phyloP scores from a whole-genome alignment of 2,329 filamentous ascomycete species.

The Diaporthe ampelina region DNA sequence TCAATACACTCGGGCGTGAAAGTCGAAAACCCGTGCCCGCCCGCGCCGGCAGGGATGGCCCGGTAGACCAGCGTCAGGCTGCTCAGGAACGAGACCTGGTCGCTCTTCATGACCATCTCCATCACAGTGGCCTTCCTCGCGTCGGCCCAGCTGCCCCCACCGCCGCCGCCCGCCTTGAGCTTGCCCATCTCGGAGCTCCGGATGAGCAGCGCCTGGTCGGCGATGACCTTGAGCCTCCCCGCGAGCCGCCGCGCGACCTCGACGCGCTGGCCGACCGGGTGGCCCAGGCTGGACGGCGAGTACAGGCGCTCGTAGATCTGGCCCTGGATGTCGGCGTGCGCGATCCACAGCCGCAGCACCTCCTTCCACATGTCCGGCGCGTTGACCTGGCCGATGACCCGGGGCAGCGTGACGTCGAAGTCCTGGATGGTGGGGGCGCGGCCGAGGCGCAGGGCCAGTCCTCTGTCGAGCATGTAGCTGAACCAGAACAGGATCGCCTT shows the following conservation, averaged over 20 bases:
- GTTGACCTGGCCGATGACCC: constrained; percentile 48
- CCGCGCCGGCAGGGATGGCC: constrained; percentile 60
- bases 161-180: constrained; percentile 43
- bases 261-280: constrained; percentile 56
- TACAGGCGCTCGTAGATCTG: constrained; percentile 71
- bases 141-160: constrained; percentile 42
- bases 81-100: constrained; percentile 63
- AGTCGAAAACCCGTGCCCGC: constrained; percentile 54
- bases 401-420: constrained; percentile 65
- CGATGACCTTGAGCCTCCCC: constrained; percentile 54
- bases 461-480: constrained; percentile 70
- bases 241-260: constrained; percentile 56
- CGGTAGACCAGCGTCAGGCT: constrained; percentile 67
- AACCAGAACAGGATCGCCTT: constrained; percentile 63
- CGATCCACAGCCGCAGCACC: constrained; percentile 68
- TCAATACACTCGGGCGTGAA: constrained; percentile 65
- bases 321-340: constrained; percentile 68
- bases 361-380: constrained; percentile 57
- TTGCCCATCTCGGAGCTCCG: constrained; percentile 54
- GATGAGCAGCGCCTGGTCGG: constrained; percentile 52
- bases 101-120: constrained; percentile 60
- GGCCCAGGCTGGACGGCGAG: constrained; percentile 60
- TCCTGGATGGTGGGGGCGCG: constrained; percentile 70
- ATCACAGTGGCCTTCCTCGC: constrained; percentile 57
- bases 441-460: constrained; percentile 70